Conservation (phyloP, 1,284 basidiomycete species). For the Apiotrichum laibachii region DNA sequence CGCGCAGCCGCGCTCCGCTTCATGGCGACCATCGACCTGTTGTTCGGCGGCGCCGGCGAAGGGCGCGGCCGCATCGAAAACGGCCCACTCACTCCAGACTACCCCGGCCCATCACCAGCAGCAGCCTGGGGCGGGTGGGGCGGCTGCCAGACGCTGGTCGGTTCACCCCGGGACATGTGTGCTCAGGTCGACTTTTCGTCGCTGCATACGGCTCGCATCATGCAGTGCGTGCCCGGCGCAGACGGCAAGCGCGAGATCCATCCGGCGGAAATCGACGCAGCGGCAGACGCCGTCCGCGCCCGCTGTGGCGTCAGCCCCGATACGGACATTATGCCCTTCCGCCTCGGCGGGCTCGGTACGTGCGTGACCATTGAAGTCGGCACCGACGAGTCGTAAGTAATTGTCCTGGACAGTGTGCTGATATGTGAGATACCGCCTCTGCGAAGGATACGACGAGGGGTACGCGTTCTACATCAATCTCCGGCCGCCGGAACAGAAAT, state of each 20-base stretch:
- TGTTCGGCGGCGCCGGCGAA: constrained; percentile 1
- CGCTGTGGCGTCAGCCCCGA: constrained; percentile 2
- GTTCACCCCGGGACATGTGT: constrained; percentile 1
- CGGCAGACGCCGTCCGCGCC: constrained; percentile 2
- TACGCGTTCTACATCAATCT: constrained; percentile 5
- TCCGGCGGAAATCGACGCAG: constrained; percentile 1
- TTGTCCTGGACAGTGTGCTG: not conserved
- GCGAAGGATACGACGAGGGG: not conserved
- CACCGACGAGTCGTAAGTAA: not conserved
- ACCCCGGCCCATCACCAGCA: not conserved
- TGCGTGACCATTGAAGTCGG: constrained; percentile 1
- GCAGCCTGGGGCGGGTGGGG: constrained; percentile 4
- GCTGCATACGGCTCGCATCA: constrained; percentile 3
- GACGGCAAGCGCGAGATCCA: constrained; percentile 2
- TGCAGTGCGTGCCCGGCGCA: constrained; percentile 1
- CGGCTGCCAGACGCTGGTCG: not conserved
- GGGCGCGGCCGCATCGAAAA: not conserved
- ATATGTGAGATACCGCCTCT: not conserved
- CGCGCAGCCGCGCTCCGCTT: constrained; percentile 6
- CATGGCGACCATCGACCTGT: constrained; percentile 6
- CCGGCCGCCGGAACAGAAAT: not conserved
- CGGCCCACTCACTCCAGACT: not conserved
- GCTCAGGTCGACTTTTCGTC: constrained; percentile 1
- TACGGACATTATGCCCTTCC: constrained; percentile 1
- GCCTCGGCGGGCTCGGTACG: not conserved